These are phyloP conservation scores for Metschnikowia colocasiae DNA, from an alignment of 805 yeast genomes.

Conservation along the genomic window DNA sequence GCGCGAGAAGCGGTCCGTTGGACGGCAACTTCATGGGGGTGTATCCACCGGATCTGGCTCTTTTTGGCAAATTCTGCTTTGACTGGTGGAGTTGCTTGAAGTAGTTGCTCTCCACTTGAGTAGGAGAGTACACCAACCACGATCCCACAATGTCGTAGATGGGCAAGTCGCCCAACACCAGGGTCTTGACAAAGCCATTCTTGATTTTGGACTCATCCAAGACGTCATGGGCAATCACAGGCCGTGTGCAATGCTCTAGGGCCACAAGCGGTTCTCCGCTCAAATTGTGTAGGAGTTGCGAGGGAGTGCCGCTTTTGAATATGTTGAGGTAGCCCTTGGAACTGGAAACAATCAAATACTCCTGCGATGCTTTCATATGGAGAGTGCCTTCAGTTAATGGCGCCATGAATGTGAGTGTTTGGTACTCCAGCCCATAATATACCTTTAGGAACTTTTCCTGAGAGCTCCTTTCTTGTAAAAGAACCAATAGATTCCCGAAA, in stretches of 20 bases:
- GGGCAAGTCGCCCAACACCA: slow-evolving; percentile 33
- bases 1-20: slow-evolving; percentile 44
- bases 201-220: slow-evolving; percentile 4
- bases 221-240: slow-evolving; percentile 7
- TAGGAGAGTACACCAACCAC: slow-evolving; percentile 48
- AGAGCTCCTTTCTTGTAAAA: not conserved
- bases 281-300: not conserved
- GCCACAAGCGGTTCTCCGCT: not conserved
- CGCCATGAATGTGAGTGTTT: not conserved
- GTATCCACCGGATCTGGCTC: slow-evolving; percentile 20
- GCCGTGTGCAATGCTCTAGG: slow-evolving; percentile 7
- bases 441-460: not conserved
- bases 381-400: slow-evolving; percentile 1
- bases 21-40: slow-evolving; percentile 44
- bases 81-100: slow-evolving; percentile 22
- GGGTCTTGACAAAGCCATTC: slow-evolving; percentile 27
- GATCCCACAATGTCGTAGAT: slow-evolving; percentile 48
- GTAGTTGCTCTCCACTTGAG: slow-evolving; percentile 28
- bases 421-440: not conserved
- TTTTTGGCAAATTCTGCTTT: not conserved
- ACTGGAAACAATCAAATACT: slow-evolving; percentile 9
- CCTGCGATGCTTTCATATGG: slow-evolving; percentile 13
- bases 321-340: slow-evolving; percentile 11
- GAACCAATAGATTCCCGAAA: slow-evolving; percentile 6
- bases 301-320: not conserved